Conservation (phyloP, 2,329 filamentous ascomycete species). For the Tolypocladium pustulatum region DNA sequence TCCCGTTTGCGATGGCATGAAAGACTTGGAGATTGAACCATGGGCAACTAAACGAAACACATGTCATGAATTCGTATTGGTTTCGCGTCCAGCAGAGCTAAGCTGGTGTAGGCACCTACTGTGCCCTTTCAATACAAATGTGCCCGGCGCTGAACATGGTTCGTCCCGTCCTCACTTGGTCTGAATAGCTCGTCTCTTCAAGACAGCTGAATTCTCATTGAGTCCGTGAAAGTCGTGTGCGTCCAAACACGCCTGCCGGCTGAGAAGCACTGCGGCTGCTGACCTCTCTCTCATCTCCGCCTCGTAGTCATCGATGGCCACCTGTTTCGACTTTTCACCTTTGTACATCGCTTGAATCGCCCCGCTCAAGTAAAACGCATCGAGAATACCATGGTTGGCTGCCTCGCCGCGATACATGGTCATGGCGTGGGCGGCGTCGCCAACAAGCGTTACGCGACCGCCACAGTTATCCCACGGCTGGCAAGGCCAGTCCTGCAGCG, state of each 20-base stretch:
- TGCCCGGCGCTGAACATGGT: neutral
- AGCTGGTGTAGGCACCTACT: neutral
- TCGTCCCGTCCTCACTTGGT: neutral
- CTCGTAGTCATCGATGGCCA: conserved; percentile 17
- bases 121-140: neutral
- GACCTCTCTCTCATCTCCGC: conserved; percentile 17
- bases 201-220: conserved; percentile 20
- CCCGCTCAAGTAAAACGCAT: conserved; percentile 20
- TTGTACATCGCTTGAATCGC: conserved; percentile 10
- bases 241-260: conserved; percentile 20
- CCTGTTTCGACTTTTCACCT: conserved; percentile 4
- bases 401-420: conserved; percentile 38
- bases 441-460: conserved; percentile 36
- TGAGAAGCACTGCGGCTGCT: conserved; percentile 17
- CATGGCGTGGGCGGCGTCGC: conserved; percentile 49
- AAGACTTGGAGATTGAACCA: too few relatives aligned
- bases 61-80: neutral
- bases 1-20: too few relatives aligned
- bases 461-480: conserved; percentile 28
- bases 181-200: conserved; percentile 13
- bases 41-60: neutral
- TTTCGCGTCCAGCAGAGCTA: neutral
- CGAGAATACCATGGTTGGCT: conserved; percentile 29
- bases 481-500: conserved; percentile 24
- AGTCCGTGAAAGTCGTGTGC: conserved; percentile 18